A percentile compares a stretch with the other conserved stretches of the same genome.
Conservation (phyloP, 129 eudicot genomes). For the Lonicera japonica region DNA sequence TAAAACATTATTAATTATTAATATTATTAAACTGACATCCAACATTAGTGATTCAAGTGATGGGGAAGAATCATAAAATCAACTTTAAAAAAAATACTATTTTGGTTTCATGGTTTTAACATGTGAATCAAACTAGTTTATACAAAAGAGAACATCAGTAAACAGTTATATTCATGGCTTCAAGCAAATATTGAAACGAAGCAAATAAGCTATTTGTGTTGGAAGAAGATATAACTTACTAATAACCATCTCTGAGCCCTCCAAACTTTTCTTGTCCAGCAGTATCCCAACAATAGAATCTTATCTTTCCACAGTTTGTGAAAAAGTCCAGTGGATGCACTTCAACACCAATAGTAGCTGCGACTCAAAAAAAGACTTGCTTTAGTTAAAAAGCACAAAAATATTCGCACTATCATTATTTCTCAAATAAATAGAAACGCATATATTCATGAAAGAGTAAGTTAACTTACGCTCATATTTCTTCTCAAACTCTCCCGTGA, state of each 20-base stretch:
- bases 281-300: slow-evolving; percentile 59
- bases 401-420: neutral
- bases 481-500: slow-evolving; percentile 53
- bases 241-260: slow-evolving; percentile 51
- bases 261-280: slow-evolving; percentile 64
- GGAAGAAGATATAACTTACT: slow-evolving; percentile 20
- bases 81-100: no score
- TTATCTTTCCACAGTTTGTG: slow-evolving; percentile 50
- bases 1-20: no score
- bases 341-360: slow-evolving; percentile 53
- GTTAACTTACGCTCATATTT: slow-evolving; percentile 43
- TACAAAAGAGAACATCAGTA: no score
- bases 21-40: no score
- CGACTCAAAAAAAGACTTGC: neutral
- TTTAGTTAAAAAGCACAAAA: neutral
- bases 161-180: no score
- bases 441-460: no score
- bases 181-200: no score
- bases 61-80: no score
- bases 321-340: slow-evolving; percentile 53
- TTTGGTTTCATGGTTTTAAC: no score
- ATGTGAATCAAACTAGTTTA: no score
- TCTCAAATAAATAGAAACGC: neutral
- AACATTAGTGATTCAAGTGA: no score
- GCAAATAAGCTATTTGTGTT: neutral